phyloP scores from a whole-genome alignment of 176 grass and related monocot genomes.

The Elymus sibiricus region DNA sequence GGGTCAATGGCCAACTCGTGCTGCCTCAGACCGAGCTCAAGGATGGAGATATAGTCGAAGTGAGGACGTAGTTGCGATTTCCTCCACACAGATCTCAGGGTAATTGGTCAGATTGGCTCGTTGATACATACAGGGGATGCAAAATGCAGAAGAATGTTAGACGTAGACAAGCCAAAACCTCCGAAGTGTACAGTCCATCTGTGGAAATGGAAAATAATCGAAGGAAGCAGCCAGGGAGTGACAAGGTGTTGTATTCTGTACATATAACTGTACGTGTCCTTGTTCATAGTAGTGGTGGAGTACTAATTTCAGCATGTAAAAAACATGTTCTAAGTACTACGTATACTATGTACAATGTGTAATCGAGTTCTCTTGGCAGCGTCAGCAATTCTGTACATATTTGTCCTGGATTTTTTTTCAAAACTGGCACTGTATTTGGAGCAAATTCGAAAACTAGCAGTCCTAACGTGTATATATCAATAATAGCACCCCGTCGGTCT shows the following conservation, averaged over 20 bases:
- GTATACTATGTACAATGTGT: not conserved
- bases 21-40: constrained; percentile 81
- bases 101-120: not conserved
- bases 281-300: constrained; percentile 11
- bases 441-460: too few relatives aligned
- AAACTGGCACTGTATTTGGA: too few relatives aligned
- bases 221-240: constrained; percentile 10
- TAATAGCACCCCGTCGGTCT: too few relatives aligned
- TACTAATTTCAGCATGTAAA: constrained; percentile 22
- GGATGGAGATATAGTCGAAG: constrained; percentile 98
- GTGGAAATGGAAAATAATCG: constrained; percentile 22
- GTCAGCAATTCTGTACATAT: not conserved
- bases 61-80: constrained; percentile 49
- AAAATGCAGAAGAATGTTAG: constrained; percentile 17
- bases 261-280: constrained; percentile 29
- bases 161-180: constrained; percentile 5
- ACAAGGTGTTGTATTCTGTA: constrained; percentile 16
- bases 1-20: constrained; percentile 87
- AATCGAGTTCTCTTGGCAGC: not conserved
- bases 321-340: not conserved
- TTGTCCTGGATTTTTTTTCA: not conserved
- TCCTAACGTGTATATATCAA: too few relatives aligned
- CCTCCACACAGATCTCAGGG: constrained; percentile 8
- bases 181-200: constrained; percentile 45
- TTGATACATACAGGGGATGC: not conserved